Evolutionary conservation across 2,329 filamentous ascomycete species (phyloP).

Genomic region (Camillea tinctor): DNA sequence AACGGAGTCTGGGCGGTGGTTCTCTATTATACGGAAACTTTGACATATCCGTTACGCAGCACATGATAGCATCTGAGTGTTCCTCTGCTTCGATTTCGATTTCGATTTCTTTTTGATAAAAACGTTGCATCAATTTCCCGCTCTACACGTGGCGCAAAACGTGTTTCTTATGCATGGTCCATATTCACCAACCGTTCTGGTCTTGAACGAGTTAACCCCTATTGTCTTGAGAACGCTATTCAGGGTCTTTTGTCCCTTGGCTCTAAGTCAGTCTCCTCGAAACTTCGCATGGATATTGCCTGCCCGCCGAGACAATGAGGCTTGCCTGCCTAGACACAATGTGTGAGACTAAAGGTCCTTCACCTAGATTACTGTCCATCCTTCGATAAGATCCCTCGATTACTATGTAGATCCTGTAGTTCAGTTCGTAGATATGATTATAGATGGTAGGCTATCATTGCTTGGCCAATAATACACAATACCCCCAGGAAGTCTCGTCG

Average conservation of each 20-base stretch:
- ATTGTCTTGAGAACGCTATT: not conserved
- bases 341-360: not conserved
- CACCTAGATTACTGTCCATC: not conserved
- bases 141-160: not conserved
- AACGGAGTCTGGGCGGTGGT: not conserved
- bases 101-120: not conserved
- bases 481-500: not conserved
- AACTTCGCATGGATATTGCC: not conserved
- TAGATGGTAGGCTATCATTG: not conserved
- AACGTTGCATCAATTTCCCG: not conserved
- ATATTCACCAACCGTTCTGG: not conserved
- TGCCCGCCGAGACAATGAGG: not conserved
- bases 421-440: not conserved
- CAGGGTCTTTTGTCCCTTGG: not conserved
- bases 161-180: not conserved
- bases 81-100: not conserved
- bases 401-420: conserved; percentile 1
- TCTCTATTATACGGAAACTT: not conserved
- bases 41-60: not conserved
- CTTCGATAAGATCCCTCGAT: not conserved
- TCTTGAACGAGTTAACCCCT: not conserved
- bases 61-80: not conserved
- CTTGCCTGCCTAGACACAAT: not conserved
- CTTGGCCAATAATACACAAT: not conserved
- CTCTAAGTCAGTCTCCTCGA: not conserved